Evolutionary conservation across 1,139 yeast genomes (phyloP).

Genomic region (Yamadazyma spencermartinsiae): DNA sequence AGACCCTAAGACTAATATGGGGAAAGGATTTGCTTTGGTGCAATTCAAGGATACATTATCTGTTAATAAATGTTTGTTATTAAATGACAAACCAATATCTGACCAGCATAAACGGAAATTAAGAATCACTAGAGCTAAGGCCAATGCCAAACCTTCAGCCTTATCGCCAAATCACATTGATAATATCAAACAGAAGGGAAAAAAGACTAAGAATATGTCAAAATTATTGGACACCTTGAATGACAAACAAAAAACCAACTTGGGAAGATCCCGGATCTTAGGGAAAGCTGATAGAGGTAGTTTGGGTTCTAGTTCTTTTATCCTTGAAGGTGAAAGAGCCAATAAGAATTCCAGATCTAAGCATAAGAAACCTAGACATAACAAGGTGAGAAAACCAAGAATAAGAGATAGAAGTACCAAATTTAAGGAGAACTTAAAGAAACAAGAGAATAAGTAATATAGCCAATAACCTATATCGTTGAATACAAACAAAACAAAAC

Average conservation of each 20-base stretch:
- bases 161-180: constrained; percentile 49
- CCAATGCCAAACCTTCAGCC: constrained; percentile 47
- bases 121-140: constrained; percentile 78
- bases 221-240: constrained; percentile 31
- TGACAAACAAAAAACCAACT: constrained; percentile 69
- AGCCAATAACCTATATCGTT: too few relatives aligned
- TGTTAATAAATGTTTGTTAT: constrained; percentile 78
- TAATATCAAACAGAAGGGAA: constrained; percentile 29
- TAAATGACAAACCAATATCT: constrained; percentile 68
- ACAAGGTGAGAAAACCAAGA: constrained; percentile 61
- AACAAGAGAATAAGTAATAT: not conserved
- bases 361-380: constrained; percentile 32
- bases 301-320: constrained; percentile 41
- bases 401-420: constrained; percentile 65
- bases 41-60: constrained; percentile 82
- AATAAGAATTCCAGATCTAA: constrained; percentile 54
- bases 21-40: constrained; percentile 96
- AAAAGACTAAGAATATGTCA: constrained; percentile 18
- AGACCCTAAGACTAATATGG: constrained; percentile 90
- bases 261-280: constrained; percentile 78
- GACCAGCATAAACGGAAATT: constrained; percentile 59
- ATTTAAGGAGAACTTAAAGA: constrained; percentile 42
- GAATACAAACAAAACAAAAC: too few relatives aligned
- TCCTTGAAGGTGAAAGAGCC: constrained; percentile 63
- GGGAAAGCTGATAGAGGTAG: constrained; percentile 81